Evolutionary conservation across 371 early-diverging fungal genomes (phyloP), one percentile per base, ranked within the genome.

Genomic region (Mortierella sp.): DNA sequence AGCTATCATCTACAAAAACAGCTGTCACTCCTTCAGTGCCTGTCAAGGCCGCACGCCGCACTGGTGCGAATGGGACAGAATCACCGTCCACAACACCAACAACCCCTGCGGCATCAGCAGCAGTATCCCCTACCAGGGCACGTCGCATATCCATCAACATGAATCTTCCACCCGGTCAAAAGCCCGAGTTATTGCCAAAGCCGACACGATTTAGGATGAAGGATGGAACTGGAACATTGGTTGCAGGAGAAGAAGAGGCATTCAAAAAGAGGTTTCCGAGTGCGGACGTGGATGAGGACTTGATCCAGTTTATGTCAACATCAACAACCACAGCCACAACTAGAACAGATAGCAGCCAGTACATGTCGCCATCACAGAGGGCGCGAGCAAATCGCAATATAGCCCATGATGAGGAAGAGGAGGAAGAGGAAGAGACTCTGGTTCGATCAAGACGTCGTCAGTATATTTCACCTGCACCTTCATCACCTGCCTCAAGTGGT

Each of bases 131-230:
- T 4, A n/a, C n/a, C 5, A 70, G 63, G 62, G 63, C 72, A 19
- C 72, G 80, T 13, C 72, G 80, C 5, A 24, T 59, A 4, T 75
- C 81, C 4, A 38, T 71, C 52, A 57, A 24, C 63, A 50, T 41
- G 62, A 60, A 50, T 22, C 61, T 52, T 19, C 67, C 70, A 33
- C 69, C 66, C 3, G 81, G 81, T 36, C 75, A 75, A 19, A 81
- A 81, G 16, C 81, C 81, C 6, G 76, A 72, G 24, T 43, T 75
- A 41, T 16, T 81, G 53, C 81, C 81, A 47, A 81, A 81, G 55
- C 81, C 81, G 1, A 75, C 81, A 10, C 81, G 81, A 15, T 81
- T 81, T 70, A 58, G 76, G 52, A 81, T 81, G 81, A 81, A 72
- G 66, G 76, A 71, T 41, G 81, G 76, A 0, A 69, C 76, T n/a